Base-by-base conservation (phyloP, 768 basidiomycete species). In the Pleurotus platypus region DNA sequence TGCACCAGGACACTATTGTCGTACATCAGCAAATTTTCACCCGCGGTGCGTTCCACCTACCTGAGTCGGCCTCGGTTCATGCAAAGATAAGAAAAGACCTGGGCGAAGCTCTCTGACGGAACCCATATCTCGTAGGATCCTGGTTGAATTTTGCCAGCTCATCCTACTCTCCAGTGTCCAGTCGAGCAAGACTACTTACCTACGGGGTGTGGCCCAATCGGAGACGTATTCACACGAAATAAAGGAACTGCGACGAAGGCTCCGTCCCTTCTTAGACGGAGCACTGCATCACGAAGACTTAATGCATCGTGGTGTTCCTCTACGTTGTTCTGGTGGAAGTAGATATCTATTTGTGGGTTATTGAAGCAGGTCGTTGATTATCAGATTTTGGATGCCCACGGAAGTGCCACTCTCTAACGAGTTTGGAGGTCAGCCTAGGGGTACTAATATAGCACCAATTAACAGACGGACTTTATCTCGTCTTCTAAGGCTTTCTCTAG, bases 101-200 rank as follows among this genome's bases (percentile, higher is more conserved):
- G 77, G 0, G 80, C 70, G 64, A 92, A 92, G 2, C 88, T 87
- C 61, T 89, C 85, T 0, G 81, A 76, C 1, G 90, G 90, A 22
- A 78, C 84, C 90, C 90, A 92, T 16, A 91, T 84, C 63, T 91
- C 90, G 63, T 90, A 91, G 0, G 89, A 90, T 3, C 90, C 90
- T 89, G 11, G 30, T 54, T 26, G 35, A 18, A 43, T 8, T 56
- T 22, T 4, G 45, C 5, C 4, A 40, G 37, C 55, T 43, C 5
- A 38, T 48, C 15, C 6, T 51, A 16, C 18, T 27, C 8, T 37
- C 20, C 37, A 20, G 13, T 53, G 40, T 2, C 24, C 16, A 18
- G 38, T 12, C 26, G 22, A 35, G 30, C 9, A 18, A 15, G 16
- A 35, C 16, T 8, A 67, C 85, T 63, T 59, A 85, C 89, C 90